Percentiles rank a stretch among this genome's conserved stretches.
phyloP scores from a whole-genome alignment of 371 early-diverging fungal genomes.

The Smittium mucronatum region DNA sequence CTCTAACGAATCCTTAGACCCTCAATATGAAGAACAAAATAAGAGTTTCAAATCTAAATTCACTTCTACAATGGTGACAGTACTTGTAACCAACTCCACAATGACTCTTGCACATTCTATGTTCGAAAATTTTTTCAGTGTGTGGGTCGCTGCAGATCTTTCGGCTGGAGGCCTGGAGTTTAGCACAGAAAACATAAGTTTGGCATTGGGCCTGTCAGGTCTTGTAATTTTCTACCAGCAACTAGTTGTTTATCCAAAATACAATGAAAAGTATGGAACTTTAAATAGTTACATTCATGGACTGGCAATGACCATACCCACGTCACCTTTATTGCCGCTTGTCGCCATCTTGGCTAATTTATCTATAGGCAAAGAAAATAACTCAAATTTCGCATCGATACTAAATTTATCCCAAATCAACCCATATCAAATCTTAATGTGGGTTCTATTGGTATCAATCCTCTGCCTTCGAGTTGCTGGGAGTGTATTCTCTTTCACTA shows the following conservation, averaged over 20 bases:
- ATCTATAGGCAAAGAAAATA: background rate
- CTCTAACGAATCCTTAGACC: background rate
- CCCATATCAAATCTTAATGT: background rate
- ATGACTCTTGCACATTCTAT: constrained; percentile 56
- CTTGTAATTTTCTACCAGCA: constrained; percentile 41
- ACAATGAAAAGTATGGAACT: constrained; percentile 36
- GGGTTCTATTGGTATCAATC: background rate
- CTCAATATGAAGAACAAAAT: background rate
- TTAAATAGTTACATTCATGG: constrained; percentile 38
- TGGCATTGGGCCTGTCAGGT: constrained; percentile 42
- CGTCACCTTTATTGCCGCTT: constrained; percentile 36
- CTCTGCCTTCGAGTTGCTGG: constrained; percentile 1
- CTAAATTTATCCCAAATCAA: background rate
- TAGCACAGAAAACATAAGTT: constrained; percentile 40
- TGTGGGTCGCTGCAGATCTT: constrained; percentile 44
- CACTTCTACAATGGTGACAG: constrained; percentile 8
- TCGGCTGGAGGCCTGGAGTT: constrained; percentile 48
- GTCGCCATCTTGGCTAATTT: background rate
- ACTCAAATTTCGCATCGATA: background rate
- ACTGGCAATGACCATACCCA: constrained; percentile 28
- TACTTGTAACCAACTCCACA: constrained; percentile 19
- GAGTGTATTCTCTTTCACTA: constrained; percentile 4
- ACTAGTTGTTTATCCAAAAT: constrained; percentile 39
- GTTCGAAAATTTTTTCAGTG: constrained; percentile 55
- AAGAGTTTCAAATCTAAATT: background rate